Evolutionary conservation across 306 rosid species (phyloP).

Genomic region (Vigna radiata): DNA sequence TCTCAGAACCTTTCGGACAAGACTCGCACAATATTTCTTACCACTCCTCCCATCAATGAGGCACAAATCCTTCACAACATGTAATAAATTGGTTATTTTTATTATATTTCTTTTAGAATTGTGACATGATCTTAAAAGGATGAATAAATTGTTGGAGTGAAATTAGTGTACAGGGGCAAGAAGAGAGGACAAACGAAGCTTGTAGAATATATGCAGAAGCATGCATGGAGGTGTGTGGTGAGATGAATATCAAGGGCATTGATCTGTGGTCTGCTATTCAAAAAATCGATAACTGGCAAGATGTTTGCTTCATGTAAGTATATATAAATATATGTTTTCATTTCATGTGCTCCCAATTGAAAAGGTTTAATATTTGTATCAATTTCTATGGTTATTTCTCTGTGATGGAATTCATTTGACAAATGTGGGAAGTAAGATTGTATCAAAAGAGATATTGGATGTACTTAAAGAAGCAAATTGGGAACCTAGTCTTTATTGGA

Average conservation of each 20-base stretch:
- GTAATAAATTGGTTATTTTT: too few relatives aligned
- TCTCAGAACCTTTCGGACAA: slow-evolving; percentile 62
- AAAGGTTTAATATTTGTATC: too few relatives aligned
- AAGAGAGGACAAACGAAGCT: slow-evolving; percentile 48
- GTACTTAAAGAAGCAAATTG: slow-evolving; percentile 66
- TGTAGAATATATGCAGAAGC: slow-evolving; percentile 69
- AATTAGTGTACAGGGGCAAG: not conserved
- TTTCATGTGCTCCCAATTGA: too few relatives aligned
- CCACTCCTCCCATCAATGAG: slow-evolving; percentile 68
- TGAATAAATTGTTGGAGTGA: slow-evolving; percentile 30
- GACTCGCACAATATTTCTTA: slow-evolving; percentile 66
- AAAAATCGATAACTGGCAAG: slow-evolving; percentile 59
- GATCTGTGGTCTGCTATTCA: slow-evolving; percentile 68
- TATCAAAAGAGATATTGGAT: slow-evolving; percentile 60
- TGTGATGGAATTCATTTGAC: slow-evolving; percentile 81
- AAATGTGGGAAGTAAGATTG: slow-evolving; percentile 62
- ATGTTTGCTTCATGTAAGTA: slow-evolving; percentile 68
- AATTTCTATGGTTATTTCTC: too few relatives aligned
- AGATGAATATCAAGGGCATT: slow-evolving; percentile 60
- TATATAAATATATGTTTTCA: too few relatives aligned
- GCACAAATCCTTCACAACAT: slow-evolving; percentile 30
- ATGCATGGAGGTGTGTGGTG: slow-evolving; percentile 58
- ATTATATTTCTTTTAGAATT: not conserved
- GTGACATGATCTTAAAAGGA: not conserved
- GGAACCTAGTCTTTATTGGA: slow-evolving; percentile 64